Evolutionary conservation across 495 filamentous ascomycete genomes (phyloP).

Genomic region (Penicillium diatomitis): DNA sequence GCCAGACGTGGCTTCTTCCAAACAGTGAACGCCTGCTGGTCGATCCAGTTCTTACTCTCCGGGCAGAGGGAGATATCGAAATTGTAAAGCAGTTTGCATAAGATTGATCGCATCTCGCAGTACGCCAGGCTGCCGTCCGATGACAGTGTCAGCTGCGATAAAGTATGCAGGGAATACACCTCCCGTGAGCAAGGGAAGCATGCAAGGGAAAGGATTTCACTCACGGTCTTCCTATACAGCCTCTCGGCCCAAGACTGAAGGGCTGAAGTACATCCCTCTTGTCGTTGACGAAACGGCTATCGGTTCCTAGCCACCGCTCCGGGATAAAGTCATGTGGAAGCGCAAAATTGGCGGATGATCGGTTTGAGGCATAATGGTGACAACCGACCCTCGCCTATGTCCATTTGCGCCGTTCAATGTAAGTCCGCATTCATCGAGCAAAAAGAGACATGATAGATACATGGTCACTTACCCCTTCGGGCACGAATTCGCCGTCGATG

Average conservation of each 20-base stretch:
- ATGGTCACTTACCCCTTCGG: conserved; percentile 10
- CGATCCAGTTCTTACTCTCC: conserved; percentile 25
- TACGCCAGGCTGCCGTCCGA: conserved; percentile 36
- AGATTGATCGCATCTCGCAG: conserved; percentile 45
- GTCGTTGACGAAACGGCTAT: conserved; percentile 22
- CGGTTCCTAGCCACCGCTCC: conserved; percentile 36
- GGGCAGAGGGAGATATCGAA: conserved; percentile 41
- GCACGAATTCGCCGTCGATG: conserved; percentile 24
- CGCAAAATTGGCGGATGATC: conserved; percentile 25
- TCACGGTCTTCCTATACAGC: conserved; percentile 36
- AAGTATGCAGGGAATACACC: too few species aligned
- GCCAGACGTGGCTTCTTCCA: conserved; percentile 40
- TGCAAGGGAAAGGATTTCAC: neutral
- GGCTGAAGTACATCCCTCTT: conserved; percentile 30
- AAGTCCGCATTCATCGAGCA: too few species aligned
- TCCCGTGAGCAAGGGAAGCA: too few species aligned
- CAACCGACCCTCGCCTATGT: conserved; percentile 22
- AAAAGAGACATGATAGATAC: too few species aligned
- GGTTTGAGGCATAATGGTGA: conserved; percentile 31
- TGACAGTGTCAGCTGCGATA: too few species aligned
- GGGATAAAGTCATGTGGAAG: conserved; percentile 30
- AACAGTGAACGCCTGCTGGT: conserved; percentile 31
- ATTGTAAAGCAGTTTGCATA: conserved; percentile 42
- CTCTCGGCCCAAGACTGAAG: conserved; percentile 33
- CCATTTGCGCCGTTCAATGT: too few species aligned